Conservation (phyloP, 805 yeast genomes). For the Phaffomyces thermotolerans region DNA sequence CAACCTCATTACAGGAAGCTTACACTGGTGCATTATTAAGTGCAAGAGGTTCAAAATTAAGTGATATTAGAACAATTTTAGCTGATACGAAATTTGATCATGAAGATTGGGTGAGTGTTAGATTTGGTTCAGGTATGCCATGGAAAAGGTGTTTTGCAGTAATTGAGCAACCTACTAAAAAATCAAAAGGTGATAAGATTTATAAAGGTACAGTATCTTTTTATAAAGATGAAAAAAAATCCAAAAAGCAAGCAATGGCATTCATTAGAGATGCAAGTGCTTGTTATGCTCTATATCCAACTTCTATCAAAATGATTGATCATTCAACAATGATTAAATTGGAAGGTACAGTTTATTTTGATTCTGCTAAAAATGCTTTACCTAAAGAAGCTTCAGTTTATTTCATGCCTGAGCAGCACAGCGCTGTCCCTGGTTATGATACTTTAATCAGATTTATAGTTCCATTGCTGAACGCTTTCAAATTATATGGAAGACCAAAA, state of each 20-base stretch:
- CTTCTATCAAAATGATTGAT: conserved; percentile 72
- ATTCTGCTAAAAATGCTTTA: conserved; percentile 36
- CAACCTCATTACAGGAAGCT: conserved; percentile 82
- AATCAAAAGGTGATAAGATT: conserved; percentile 36
- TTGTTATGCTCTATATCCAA: conserved; percentile 90
- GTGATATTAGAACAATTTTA: conserved; percentile 79
- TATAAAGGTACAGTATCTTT: conserved; percentile 37
- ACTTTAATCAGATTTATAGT: conserved; percentile 75
- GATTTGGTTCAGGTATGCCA: conserved; percentile 97
- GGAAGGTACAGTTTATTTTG: conserved; percentile 71
- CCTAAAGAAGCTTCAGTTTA: conserved; percentile 59
- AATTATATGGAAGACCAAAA: conserved; percentile 73
- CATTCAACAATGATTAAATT: conserved; percentile 82
- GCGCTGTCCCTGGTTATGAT: conserved; percentile 77
- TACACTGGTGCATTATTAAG: conserved; percentile 92
- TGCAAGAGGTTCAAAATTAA: conserved; percentile 81
- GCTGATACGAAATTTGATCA: conserved; percentile 81
- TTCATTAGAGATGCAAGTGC: conserved; percentile 61
- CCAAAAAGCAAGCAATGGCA: conserved; percentile 74
- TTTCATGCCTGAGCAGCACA: conserved; percentile 78
- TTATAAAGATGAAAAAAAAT: conserved; percentile 72
- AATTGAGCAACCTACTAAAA: conserved; percentile 59
- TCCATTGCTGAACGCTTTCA: conserved; percentile 70
- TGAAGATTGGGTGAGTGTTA: conserved; percentile 91
- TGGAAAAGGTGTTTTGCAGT: conserved; percentile 95